Conservation (phyloP, 106 monocot species). For the Phalaenopsis equestris region DNA sequence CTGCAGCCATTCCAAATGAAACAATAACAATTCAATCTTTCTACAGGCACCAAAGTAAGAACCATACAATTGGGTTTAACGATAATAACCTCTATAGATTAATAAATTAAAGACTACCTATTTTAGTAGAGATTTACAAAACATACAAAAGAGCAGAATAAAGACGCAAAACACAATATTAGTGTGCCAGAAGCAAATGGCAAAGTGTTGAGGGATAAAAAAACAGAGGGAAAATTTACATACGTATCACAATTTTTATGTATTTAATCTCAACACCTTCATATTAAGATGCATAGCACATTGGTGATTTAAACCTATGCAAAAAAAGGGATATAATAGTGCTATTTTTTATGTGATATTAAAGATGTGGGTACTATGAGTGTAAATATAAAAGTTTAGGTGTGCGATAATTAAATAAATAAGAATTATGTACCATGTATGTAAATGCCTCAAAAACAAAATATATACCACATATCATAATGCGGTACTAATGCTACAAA, state of each 20-base stretch:
- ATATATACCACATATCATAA: neutral
- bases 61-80: neutral
- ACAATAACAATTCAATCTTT: neutral
- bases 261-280: too few species aligned
- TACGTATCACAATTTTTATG: too few species aligned
- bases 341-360: too few species aligned
- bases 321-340: too few species aligned
- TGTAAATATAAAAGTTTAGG: too few species aligned
- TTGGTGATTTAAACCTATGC: too few species aligned
- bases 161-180: neutral
- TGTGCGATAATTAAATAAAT: too few species aligned
- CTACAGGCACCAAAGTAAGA: neutral
- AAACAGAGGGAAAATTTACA: too few species aligned
- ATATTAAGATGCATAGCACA: too few species aligned
- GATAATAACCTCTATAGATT: slow-evolving; percentile 3
- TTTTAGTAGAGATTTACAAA: neutral
- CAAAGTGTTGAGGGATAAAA: neutral
- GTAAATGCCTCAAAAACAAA: neutral
- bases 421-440: too few species aligned
- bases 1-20: neutral
- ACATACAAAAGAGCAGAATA: neutral
- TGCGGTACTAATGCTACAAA: neutral
- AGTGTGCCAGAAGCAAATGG: neutral
- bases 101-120: neutral
- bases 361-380: too few species aligned